Conservation (phyloP, 371 early-diverging fungal genomes). For the Lichtheimia corymbifera region DNA sequence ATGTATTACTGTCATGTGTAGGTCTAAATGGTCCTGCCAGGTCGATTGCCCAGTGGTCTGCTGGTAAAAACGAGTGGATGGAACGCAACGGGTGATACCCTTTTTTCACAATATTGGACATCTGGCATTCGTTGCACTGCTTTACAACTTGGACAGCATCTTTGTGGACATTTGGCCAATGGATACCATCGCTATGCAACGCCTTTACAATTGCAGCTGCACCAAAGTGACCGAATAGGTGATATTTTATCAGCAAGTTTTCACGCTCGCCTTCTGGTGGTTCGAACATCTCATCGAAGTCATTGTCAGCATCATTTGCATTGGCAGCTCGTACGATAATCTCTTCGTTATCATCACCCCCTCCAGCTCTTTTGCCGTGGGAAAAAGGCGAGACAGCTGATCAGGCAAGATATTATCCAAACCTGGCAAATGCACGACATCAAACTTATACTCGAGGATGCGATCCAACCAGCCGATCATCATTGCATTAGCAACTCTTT, state of each 20-base stretch:
- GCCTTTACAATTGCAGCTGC: neutral
- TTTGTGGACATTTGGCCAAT: neutral
- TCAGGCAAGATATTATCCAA: too few species aligned
- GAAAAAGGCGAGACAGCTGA: too few species aligned
- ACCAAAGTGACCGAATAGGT: slow-evolving; percentile 6
- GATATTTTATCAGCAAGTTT: neutral
- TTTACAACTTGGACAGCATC: neutral
- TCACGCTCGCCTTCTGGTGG: neutral
- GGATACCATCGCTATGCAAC: neutral
- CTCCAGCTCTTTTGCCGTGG: too few species aligned
- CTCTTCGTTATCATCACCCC: too few species aligned
- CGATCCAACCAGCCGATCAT: too few species aligned
- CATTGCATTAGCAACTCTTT: too few species aligned
- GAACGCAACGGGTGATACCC: slow-evolving; percentile 1
- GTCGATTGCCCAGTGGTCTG: slow-evolving; percentile 1
- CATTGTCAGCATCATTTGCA: slow-evolving; percentile 2
- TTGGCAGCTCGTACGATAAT: too few species aligned
- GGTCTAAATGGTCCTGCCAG: too few species aligned
- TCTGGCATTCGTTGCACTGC: neutral
- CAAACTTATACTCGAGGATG: too few species aligned
- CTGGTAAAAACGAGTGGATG: neutral
- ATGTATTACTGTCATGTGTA: too few species aligned
- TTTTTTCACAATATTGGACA: neutral
- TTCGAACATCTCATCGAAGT: neutral
- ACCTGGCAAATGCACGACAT: too few species aligned